Evolutionary conservation across 2,329 filamentous ascomycete genomes (phyloP), one percentile per base, ranked within the genome.

Genomic region (Rachicladosporium sp.): DNA sequence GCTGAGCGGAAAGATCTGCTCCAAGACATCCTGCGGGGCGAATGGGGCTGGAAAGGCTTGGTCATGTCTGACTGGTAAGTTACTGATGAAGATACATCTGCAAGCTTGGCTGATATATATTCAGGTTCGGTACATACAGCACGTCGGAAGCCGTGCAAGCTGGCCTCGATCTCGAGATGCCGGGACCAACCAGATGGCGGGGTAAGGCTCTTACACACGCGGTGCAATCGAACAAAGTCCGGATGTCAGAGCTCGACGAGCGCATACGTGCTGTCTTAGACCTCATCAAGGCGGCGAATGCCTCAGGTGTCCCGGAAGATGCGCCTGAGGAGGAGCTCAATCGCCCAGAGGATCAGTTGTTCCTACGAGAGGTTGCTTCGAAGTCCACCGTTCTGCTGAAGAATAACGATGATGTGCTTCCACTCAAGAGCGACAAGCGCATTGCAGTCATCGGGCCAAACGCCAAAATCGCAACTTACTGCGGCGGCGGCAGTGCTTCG

Each of bases 101-200:
- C 1, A 33, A 7, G 10, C 7, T 8, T 7, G 1, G 21, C 34
- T 36, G 29, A 36, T 10, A 27, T 3, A 3, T 10, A 4, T 2
- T 10, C 11, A 41, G 39, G 39, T 72, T 76, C 49, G 83, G 82
- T 3, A 80, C 84, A 46, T 81, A 88, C 51, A 67, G 75, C 1
- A 80, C 79, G 40, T 74, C 71, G 2, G 66, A 77, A 15, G 73
- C 73, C 10, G 77, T 83, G 3, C 68, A 75, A 35, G 81, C 82
- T 27, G 84, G 84, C 27, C 65, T 91, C 19, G 86, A 93, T 58
- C 86, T 93, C 79, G 72, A 74, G 13, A 93, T 91, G 85, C 82
- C 83, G 0, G 84, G 84, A 32, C 39, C 39, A 8, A 37, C 39
- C 5, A 37, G 39, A 19, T 37, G 39, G 39, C 39, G 39, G 3